Evolutionary conservation across 176 grass and related monocot genomes (phyloP).

Genomic region (Aechmea fasciata): DNA sequence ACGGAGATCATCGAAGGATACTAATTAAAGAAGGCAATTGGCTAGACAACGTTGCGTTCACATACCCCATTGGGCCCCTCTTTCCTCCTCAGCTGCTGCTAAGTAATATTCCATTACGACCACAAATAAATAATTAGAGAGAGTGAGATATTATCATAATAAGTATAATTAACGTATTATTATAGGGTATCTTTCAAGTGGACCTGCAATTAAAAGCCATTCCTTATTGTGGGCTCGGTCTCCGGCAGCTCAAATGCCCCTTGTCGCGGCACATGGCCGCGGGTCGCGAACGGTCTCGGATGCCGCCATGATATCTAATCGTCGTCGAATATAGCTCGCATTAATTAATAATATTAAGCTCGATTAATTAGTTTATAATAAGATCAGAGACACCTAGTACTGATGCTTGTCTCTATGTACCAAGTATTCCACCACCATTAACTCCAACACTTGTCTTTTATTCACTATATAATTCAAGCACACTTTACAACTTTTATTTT

Average conservation of each 20-base stretch:
- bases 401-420: not conserved
- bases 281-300: not conserved
- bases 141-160: not conserved
- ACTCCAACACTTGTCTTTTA: no score
- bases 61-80: not conserved
- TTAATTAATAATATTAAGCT: not conserved
- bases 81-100: slow-evolving; percentile 20
- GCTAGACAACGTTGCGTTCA: slow-evolving; percentile 35
- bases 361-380: not conserved
- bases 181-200: not conserved
- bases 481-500: no score
- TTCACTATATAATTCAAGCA: no score
- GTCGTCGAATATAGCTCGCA: not conserved
- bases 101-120: slow-evolving; percentile 17
- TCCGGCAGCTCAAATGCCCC: not conserved
- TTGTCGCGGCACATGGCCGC: slow-evolving; percentile 1
- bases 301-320: not conserved
- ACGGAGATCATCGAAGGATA: no score
- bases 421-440: no score
- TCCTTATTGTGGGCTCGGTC: not conserved
- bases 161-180: not conserved
- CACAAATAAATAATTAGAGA: not conserved
- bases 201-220: not conserved
- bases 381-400: not conserved
- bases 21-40: no score